Conservation (phyloP, 2,329 filamentous ascomycete genomes). For the Microsporum ferrugineum region DNA sequence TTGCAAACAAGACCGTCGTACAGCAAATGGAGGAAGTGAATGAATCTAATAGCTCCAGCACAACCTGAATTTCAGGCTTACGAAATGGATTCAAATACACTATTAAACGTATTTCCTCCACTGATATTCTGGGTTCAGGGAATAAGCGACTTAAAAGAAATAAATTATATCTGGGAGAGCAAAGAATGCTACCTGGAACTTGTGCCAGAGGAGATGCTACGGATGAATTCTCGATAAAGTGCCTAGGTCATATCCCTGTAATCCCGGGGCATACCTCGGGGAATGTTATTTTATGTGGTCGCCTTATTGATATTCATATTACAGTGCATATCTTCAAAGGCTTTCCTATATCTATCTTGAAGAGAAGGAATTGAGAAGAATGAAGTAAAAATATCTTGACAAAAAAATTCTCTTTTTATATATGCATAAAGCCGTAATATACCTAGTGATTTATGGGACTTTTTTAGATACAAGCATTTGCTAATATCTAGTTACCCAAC, state of each 20-base stretch:
- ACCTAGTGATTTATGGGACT: not conserved
- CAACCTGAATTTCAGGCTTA: not conserved
- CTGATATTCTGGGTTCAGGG: too few relatives aligned
- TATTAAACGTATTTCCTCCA: not conserved
- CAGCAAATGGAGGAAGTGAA: not conserved
- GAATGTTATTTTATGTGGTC: too few relatives aligned
- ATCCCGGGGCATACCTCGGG: too few relatives aligned
- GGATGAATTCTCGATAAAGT: not conserved
- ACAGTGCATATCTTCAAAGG: too few relatives aligned
- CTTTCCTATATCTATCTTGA: not conserved
- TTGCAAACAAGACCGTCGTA: not conserved
- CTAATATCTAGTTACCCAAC: not conserved
- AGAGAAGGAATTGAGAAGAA: not conserved
- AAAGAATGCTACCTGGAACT: too few relatives aligned
- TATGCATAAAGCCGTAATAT: not conserved
- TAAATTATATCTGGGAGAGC: too few relatives aligned
- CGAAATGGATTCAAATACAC: not conserved
- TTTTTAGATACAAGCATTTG: not conserved
- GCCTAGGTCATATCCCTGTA: too few relatives aligned
- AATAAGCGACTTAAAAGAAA: too few relatives aligned
- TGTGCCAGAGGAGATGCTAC: too few relatives aligned
- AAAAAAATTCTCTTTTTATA: not conserved
- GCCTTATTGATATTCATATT: too few relatives aligned
- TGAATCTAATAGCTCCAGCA: not conserved
- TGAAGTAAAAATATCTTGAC: not conserved